Evolutionary conservation across 1,284 basidiomycete genomes (phyloP), one percentile per base, ranked within the genome.

Genomic region (Sanghuangporus weigelae): DNA sequence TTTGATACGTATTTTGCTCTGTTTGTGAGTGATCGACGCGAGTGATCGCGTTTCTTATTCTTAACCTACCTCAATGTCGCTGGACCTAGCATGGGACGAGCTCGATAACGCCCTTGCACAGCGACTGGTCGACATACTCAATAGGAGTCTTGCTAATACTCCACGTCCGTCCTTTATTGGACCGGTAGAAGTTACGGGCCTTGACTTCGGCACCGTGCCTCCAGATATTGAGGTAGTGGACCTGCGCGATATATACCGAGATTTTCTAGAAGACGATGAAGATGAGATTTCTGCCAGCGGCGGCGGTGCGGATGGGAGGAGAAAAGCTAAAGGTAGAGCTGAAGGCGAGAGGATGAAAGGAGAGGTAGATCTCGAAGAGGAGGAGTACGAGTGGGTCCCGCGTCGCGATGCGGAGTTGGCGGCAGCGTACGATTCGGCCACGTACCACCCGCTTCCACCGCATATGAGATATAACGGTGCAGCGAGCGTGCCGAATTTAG

Each of bases 161-260:
- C 75, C 84, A 40, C 79, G 92, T 4, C 97, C 97, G 0, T 94
- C 93, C 6, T 98, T 96, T 75, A 90, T 99, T 55, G 96, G 96
- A 0, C 94, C 95, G 14, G 85, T 98, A 64, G 84, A 88, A 65
- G 85, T 98, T 64, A 89, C 87, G 4, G 85, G 87, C 2, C 84
- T 98, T 62, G 92, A 95, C 61, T 96, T 99, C 74, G 96, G 96
- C 38, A 84, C 87, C 0, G 80, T 83, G 26, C 74, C 87, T 3
- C 96, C 97, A 1, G 90, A 96, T 65, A 83, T 97, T 44, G 90
- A 96, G 73, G 83, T 99, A 63, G 87, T 93, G 63, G 95, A 98
- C 75, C 79, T 99, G 63, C 84, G 93, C 56, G 95, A 98, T 77
- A 93, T 98, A 63, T 95, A 96, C 78, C 87, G 88, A 46, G 95